These are phyloP conservation scores for Penicillium sp. DNA, from an alignment of 2,329 filamentous ascomycete genomes.

Conservation along the genomic window DNA sequence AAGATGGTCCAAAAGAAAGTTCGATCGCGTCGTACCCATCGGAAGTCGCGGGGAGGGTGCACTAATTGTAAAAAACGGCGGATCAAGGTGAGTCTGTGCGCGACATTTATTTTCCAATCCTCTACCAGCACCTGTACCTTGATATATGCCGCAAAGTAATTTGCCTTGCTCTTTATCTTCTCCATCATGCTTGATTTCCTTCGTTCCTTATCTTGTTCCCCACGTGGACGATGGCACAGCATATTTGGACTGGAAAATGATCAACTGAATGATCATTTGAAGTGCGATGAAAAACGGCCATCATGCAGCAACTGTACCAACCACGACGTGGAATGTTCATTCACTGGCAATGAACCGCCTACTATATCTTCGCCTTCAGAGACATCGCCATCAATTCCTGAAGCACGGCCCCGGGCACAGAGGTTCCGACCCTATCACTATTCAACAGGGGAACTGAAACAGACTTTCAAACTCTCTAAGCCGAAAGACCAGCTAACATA, in stretches of 20 bases:
- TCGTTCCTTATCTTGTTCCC: slow-evolving; percentile 3
- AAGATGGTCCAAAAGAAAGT: slow-evolving; percentile 2
- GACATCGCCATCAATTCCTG: slow-evolving; percentile 1
- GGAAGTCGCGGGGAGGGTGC: slow-evolving; percentile 36
- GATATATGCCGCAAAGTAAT: not conserved
- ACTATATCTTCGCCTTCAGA: slow-evolving; percentile 7
- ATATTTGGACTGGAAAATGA: not conserved
- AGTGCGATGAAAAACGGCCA: slow-evolving; percentile 39
- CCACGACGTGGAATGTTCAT: slow-evolving; percentile 31
- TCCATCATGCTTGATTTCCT: not conserved
- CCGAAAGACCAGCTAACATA: not conserved
- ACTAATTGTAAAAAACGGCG: slow-evolving; percentile 35
- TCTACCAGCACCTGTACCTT: not conserved
- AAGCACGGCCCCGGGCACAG: not conserved
- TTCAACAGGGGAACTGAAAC: slow-evolving; percentile 1
- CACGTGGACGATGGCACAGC: not conserved
- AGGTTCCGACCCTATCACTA: slow-evolving; percentile 22
- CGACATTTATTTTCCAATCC: not conserved
- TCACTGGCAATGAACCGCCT: slow-evolving; percentile 1
- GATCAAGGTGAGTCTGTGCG: slow-evolving; percentile 31
- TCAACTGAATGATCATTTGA: slow-evolving; percentile 5
- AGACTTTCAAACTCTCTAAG: slow-evolving; percentile 10
- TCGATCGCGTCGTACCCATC: slow-evolving; percentile 30
- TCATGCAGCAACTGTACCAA: slow-evolving; percentile 30
- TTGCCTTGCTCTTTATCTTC: not conserved